These are phyloP conservation scores for Heracleum sosnowskyi DNA, from an alignment of 129 eudicot species.

Conservation along the genomic window DNA sequence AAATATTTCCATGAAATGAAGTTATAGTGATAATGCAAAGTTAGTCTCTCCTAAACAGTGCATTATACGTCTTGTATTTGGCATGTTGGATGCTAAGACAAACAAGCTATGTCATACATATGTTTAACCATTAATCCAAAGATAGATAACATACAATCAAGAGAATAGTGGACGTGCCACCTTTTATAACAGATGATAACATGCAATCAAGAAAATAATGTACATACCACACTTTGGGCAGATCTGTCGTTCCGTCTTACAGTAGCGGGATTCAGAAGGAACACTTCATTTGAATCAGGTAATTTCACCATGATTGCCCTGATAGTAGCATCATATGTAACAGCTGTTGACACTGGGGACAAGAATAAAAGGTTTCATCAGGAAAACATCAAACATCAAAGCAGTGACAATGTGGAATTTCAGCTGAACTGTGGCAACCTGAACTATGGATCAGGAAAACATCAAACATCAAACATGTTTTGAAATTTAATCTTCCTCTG, in stretches of 20 bases:
- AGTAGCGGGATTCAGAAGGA: slow-evolving; percentile 89
- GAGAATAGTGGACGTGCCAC: background rate
- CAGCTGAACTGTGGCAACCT: background rate
- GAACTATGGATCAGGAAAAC: background rate
- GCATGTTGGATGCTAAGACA: background rate
- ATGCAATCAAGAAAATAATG: background rate
- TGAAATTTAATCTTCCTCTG: background rate
- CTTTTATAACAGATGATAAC: background rate
- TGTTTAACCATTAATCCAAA: background rate
- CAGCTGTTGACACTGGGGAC: slow-evolving; percentile 84
- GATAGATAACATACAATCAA: background rate
- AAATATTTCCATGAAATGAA: background rate
- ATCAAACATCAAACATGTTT: too few species aligned
- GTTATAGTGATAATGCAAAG: background rate
- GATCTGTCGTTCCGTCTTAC: slow-evolving; percentile 96
- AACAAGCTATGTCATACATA: background rate
- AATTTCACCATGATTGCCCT: slow-evolving; percentile 96
- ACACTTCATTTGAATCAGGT: slow-evolving; percentile 91
- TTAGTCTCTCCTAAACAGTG: background rate
- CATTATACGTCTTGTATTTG: background rate
- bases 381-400: background rate
- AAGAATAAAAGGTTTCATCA: slow-evolving; percentile 8
- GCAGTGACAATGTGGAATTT: background rate
- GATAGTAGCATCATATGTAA: slow-evolving; percentile 69
- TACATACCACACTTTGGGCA: slow-evolving; percentile 97